Conservation (phyloP, 495 filamentous ascomycete species). For the Chaetomium tenue region DNA sequence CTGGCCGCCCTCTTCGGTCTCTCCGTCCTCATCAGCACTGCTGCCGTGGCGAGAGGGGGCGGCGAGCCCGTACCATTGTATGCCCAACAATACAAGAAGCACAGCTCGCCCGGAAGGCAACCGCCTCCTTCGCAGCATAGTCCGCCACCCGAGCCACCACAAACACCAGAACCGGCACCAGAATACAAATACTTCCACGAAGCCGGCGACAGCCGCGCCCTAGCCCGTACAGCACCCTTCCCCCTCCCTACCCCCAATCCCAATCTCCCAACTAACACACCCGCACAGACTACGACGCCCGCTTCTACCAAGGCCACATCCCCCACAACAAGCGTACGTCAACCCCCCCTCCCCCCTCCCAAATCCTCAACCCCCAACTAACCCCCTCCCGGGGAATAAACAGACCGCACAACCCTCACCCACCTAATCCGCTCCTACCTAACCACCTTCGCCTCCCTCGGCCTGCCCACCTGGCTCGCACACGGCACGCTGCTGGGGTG, state of each 20-base stretch:
- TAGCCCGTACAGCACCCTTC: slow-evolving; percentile 42
- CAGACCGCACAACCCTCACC: slow-evolving; percentile 57
- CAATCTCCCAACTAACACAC: background rate
- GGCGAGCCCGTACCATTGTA: background rate
- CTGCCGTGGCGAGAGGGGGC: slow-evolving; percentile 6
- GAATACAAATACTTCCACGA: slow-evolving; percentile 54
- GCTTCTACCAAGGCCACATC: slow-evolving; percentile 62
- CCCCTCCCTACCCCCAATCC: background rate
- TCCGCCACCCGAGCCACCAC: background rate
- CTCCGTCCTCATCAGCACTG: slow-evolving; percentile 11
- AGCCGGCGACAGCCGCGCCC: slow-evolving; percentile 54
- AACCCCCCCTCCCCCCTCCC: no score
- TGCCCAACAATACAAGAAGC: background rate
- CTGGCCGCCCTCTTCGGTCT: slow-evolving; percentile 4
- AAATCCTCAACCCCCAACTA: no score
- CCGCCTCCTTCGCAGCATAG: background rate
- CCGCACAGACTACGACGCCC: slow-evolving; percentile 60
- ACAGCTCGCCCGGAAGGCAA: background rate
- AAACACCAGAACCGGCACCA: background rate
- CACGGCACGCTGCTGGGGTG: slow-evolving; percentile 85
- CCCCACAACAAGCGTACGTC: slow-evolving; percentile 54
- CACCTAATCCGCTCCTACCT: slow-evolving; percentile 75
- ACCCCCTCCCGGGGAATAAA: no score
- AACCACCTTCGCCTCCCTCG: slow-evolving; percentile 58
- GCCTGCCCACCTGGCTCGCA: slow-evolving; percentile 80